A percentile compares a stretch with the other conserved stretches of the same genome.
Evolutionary conservation across 1,284 basidiomycete genomes (phyloP).

Genomic region (Leucoagaricus sp.): DNA sequence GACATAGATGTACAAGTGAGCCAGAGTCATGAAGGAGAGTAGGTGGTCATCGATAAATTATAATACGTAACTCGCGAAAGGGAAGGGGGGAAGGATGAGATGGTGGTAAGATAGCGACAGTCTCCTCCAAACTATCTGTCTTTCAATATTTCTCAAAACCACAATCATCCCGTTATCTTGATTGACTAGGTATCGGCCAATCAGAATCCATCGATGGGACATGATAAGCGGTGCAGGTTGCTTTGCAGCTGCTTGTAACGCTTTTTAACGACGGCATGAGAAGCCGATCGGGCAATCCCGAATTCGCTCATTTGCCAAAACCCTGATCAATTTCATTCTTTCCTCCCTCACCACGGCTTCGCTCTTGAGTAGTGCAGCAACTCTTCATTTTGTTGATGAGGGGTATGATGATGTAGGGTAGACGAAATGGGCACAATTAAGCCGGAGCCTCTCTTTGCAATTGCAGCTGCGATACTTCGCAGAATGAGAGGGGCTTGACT

Average conservation of each 20-base stretch:
- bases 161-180: slow-evolving; percentile 4
- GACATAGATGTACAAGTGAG: background rate
- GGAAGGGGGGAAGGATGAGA: background rate
- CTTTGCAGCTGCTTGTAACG: too few species aligned
- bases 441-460: slow-evolving; percentile 66
- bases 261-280: background rate
- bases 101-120: slow-evolving; percentile 11
- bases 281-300: background rate
- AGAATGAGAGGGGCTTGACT: slow-evolving; percentile 72
- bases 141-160: background rate
- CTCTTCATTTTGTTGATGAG: slow-evolving; percentile 34
- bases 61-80: background rate
- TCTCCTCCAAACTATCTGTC: background rate
- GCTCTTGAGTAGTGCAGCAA: slow-evolving; percentile 28
- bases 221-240: background rate
- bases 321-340: background rate
- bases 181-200: slow-evolving; percentile 7
- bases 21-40: background rate
- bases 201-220: slow-evolving; percentile 9
- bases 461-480: slow-evolving; percentile 39
- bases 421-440: slow-evolving; percentile 68
- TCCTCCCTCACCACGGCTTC: slow-evolving; percentile 12
- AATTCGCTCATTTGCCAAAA: background rate
- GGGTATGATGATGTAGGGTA: slow-evolving; percentile 55
- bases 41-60: slow-evolving; percentile 6